Evolutionary conservation across 495 filamentous ascomycete genomes (phyloP).

Genomic region (Aspergillus bridgeri): DNA sequence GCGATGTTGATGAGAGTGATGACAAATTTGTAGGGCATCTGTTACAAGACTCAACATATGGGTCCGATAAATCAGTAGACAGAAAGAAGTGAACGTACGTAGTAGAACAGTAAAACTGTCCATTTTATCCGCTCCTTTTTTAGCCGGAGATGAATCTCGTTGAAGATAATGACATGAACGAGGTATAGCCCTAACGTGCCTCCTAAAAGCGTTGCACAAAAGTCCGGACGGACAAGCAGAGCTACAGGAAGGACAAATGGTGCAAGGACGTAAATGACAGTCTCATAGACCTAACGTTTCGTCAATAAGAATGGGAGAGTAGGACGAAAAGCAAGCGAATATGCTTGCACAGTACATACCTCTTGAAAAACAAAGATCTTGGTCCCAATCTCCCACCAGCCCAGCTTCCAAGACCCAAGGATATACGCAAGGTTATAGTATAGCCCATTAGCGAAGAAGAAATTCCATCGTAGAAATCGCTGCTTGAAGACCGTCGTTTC

Average conservation of each 20-base stretch:
- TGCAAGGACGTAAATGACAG: slow-evolving; percentile 41
- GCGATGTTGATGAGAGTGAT: slow-evolving; percentile 39
- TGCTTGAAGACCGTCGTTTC: slow-evolving; percentile 51
- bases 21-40: slow-evolving; percentile 36
- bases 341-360: slow-evolving; percentile 18
- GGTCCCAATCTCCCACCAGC: slow-evolving; percentile 47
- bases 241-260: slow-evolving; percentile 48
- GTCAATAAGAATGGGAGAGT: background rate
- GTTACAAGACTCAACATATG: background rate
- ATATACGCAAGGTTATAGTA: slow-evolving; percentile 47
- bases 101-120: slow-evolving; percentile 31
- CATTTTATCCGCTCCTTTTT: slow-evolving; percentile 35
- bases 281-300: slow-evolving; percentile 40
- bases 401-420: slow-evolving; percentile 44
- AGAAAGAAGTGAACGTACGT: slow-evolving; percentile 11
- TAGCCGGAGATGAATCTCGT: slow-evolving; percentile 41
- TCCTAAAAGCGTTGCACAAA: slow-evolving; percentile 30
- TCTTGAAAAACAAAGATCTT: slow-evolving; percentile 70
- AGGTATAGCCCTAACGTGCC: slow-evolving; percentile 38
- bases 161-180: slow-evolving; percentile 40
- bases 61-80: background rate
- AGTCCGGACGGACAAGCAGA: slow-evolving; percentile 35
- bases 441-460: slow-evolving; percentile 48
- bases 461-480: slow-evolving; percentile 50
- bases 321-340: background rate